Base-by-base conservation (phyloP, 805 yeast species). In the Millerago galiae region DNA sequence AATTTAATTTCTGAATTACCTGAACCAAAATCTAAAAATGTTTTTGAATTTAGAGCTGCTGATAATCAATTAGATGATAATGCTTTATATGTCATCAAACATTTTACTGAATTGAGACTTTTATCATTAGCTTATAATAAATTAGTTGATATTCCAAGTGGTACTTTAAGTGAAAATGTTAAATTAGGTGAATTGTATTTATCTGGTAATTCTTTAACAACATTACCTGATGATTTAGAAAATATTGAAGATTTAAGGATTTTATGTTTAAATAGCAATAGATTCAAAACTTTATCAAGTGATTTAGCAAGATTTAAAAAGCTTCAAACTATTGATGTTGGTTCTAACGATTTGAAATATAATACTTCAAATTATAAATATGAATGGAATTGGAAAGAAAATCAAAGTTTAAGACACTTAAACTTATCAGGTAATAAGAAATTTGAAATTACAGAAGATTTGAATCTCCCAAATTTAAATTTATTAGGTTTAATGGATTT, bases 301-400 rank as follows among this genome's bases (percentile, higher is more conserved):
- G 99, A 91, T 57, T 62, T 93, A 37, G 79, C 91, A 8, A 81
- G 81, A 44, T 71, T 89, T 36, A 57, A 64, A 2, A 72, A 75
- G 21, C 65, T 93, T 55, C 75, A 74, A 27, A 82, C 80, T 9
- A 71, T 93, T 30, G 99, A 93, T 65, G 93, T 87, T 14, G 95
- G 97, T 4, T 85, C 95, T 2, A 93, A 93, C 60, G 82, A 81
- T 47, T 68, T 93, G 62, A 85, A 89, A 55, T 93, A 93, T 62
- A 93, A 93, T 54, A 88, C 91, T 43, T 83, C 93, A 3, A 93
- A 93, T 61, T 86, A 89, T 75, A 95, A 93, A 13, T 91, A 87
- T 58, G 99, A 93, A 60, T 93, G 98, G 97, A 93, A 88, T 63
- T 93, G 99, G 99, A 81, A 83, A 53, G 81, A 80, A 68, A 93